Percentiles rank a stretch among this genome's conserved stretches.
Evolutionary conservation across 2,329 filamentous ascomycete species (phyloP).

Genomic region (Pseudopyricularia cyperi): DNA sequence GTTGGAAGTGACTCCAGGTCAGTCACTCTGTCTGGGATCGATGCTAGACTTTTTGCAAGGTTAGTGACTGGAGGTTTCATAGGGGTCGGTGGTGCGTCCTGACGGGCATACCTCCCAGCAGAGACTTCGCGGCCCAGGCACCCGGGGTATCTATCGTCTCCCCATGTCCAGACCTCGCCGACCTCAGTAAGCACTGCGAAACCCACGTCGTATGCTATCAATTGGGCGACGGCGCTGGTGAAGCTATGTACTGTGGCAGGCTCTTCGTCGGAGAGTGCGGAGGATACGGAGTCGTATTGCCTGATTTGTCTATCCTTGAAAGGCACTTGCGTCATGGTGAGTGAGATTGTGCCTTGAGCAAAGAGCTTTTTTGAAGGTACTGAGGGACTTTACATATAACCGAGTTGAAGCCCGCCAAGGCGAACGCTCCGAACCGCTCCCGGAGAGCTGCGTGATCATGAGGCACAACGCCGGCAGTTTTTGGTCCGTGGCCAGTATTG

Average conservation of each 20-base stretch:
- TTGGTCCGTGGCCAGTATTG: background rate
- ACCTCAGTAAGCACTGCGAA: slow-evolving; percentile 31
- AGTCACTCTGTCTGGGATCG: slow-evolving; percentile 27
- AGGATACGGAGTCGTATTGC: slow-evolving; percentile 13
- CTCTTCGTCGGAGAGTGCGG: slow-evolving; percentile 1
- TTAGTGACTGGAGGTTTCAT: slow-evolving; percentile 18
- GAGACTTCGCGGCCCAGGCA: slow-evolving; percentile 40
- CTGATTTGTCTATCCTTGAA: slow-evolving; percentile 10
- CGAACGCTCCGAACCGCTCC: slow-evolving; percentile 5
- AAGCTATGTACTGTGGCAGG: slow-evolving; percentile 6
- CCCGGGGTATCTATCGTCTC: slow-evolving; percentile 43
- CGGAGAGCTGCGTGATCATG: background rate
- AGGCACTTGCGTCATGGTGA: background rate
- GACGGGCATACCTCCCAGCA: slow-evolving; percentile 18
- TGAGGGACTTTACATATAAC: slow-evolving; percentile 13
- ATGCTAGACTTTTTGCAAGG: background rate
- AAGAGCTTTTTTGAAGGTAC: background rate
- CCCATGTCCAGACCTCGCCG: slow-evolving; percentile 36
- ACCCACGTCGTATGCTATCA: slow-evolving; percentile 34
- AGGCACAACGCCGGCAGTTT: background rate
- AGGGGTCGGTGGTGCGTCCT: background rate
- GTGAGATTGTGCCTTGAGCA: background rate
- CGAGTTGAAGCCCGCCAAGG: slow-evolving; percentile 15
- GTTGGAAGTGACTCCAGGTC: slow-evolving; percentile 37
- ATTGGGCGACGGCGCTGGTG: slow-evolving; percentile 19